These are phyloP conservation scores for Nicotiana attenuata DNA, from an alignment of 257 asterid species.

Conservation along the genomic window DNA sequence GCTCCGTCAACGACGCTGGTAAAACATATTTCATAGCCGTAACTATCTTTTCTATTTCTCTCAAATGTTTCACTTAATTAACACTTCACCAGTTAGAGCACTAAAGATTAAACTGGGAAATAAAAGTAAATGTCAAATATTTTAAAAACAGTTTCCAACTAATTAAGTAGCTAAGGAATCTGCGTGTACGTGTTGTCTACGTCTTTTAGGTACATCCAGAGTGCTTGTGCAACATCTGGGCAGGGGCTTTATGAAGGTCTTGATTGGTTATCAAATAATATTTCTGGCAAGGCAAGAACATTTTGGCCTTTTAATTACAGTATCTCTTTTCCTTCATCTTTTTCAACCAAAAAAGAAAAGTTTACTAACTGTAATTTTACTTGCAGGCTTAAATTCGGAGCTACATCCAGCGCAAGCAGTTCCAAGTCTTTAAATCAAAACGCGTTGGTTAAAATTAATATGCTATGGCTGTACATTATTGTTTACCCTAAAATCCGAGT, in stretches of 20 bases:
- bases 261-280: slow-evolving; percentile 42
- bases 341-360: neutral
- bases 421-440: too few species aligned
- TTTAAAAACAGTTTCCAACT: neutral
- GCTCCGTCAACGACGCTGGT: slow-evolving; percentile 41
- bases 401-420: too few species aligned
- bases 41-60: neutral
- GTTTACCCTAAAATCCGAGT: too few species aligned
- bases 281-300: slow-evolving; percentile 30
- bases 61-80: neutral
- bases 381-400: too few species aligned
- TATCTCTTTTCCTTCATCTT: neutral
- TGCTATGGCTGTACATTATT: too few species aligned
- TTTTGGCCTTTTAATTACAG: neutral
- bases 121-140: too few species aligned
- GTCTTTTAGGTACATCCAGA: slow-evolving; percentile 37
- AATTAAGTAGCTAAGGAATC: neutral
- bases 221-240: slow-evolving; percentile 45
- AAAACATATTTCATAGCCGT: neutral
- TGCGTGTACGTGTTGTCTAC: neutral
- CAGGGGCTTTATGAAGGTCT: slow-evolving; percentile 56
- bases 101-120: too few species aligned
- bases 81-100: neutral
- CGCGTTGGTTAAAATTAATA: too few species aligned
- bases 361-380: neutral